phyloP scores from a whole-genome alignment of 2,329 filamentous ascomycete species.

The Botryosphaeria agaves region DNA sequence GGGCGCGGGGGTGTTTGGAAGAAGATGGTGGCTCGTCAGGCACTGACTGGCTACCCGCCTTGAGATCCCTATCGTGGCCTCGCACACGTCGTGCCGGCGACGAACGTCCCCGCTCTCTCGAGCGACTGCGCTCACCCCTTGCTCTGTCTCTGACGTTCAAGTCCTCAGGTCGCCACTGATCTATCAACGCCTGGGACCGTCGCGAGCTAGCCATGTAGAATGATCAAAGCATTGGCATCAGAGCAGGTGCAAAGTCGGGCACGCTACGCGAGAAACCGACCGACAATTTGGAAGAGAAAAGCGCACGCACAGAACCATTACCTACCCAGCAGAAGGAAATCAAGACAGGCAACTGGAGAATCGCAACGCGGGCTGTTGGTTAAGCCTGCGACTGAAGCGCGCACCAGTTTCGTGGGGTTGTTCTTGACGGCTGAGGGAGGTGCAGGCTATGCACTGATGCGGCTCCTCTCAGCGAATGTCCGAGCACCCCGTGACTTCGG shows the following conservation, averaged over 20 bases:
- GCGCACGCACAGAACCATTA: background rate
- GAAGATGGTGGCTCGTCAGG: constrained; percentile 8
- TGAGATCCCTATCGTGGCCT: constrained; percentile 9
- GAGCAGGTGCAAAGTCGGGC: constrained; percentile 12
- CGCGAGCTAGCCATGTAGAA: constrained; percentile 26
- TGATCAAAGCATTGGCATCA: constrained; percentile 20
- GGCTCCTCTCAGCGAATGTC: no score
- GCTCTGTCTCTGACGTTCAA: constrained; percentile 13
- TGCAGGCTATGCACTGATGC: no score
- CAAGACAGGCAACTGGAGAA: background rate
- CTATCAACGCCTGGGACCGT: constrained; percentile 22
- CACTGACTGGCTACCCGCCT: constrained; percentile 13
- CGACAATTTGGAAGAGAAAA: constrained; percentile 1
- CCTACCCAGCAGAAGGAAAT: constrained; percentile 2
- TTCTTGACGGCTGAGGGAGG: no score
- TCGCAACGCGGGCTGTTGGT: no score
- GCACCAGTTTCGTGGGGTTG: no score
- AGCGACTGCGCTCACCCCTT: constrained; percentile 11
- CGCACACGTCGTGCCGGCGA: constrained; percentile 17
- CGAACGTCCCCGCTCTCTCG: constrained; percentile 13
- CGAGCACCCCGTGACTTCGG: no score
- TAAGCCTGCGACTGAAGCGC: no score
- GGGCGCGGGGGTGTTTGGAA: constrained; percentile 10
- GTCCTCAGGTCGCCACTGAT: constrained; percentile 25
- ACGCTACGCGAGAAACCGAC: background rate